Percentiles rank a stretch among this genome's conserved stretches.
These are phyloP conservation scores for Pterocarpus santalinus DNA, from an alignment of 306 rosid genomes.

Conservation along the genomic window DNA sequence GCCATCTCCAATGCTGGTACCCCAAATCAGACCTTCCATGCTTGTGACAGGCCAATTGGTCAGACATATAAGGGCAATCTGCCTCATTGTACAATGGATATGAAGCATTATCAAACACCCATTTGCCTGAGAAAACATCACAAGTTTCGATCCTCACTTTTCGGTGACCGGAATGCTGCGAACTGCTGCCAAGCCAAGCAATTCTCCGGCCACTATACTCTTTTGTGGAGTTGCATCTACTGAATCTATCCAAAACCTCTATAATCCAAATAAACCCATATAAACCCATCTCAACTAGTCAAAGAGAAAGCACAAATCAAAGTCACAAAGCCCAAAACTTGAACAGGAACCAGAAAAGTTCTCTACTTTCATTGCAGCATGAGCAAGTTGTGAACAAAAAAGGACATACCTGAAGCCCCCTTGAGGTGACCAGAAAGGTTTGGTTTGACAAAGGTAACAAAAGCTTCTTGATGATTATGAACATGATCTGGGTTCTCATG, in stretches of 20 bases:
- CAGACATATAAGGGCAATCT: conserved; percentile 95
- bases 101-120: conserved; percentile 86
- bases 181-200: conserved; percentile 51
- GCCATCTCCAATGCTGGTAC: conserved; percentile 94
- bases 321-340: conserved; percentile 34
- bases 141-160: conserved; percentile 65
- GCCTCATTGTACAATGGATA: conserved; percentile 79
- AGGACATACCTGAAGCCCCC: conserved; percentile 58
- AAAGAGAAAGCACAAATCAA: conserved; percentile 43
- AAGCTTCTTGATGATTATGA: conserved; percentile 57
- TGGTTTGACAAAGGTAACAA: conserved; percentile 74
- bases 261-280: conserved; percentile 44
- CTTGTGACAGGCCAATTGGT: conserved; percentile 94
- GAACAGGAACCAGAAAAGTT: background rate
- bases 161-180: conserved; percentile 42
- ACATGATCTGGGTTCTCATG: conserved; percentile 67
- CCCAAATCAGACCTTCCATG: conserved; percentile 92
- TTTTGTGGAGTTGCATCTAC: conserved; percentile 82
- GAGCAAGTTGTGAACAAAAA: conserved; percentile 18
- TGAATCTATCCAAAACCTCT: conserved; percentile 87
- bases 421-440: conserved; percentile 53
- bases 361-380: background rate
- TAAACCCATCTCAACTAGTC: conserved; percentile 44
- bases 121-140: conserved; percentile 84
- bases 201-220: conserved; percentile 83